Percentiles rank a stretch among this genome's conserved stretches.
Evolutionary conservation across 164 flowering plant species (phyloP).

Genomic region (Vitis rotundifolia): DNA sequence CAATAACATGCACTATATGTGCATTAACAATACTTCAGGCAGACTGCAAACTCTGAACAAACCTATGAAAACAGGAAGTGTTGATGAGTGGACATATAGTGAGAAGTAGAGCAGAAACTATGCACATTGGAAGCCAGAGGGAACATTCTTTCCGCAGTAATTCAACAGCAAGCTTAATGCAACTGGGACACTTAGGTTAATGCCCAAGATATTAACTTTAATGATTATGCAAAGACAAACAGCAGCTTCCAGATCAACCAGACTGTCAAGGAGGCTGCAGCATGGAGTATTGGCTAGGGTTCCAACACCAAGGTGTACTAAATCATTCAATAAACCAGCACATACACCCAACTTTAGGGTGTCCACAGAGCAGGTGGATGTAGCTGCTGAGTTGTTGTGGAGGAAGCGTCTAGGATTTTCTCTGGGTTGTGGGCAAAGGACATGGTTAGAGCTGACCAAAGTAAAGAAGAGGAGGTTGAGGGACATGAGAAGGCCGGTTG

Average conservation of each 20-base stretch:
- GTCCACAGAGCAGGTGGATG: conserved; percentile 25
- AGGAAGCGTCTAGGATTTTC: conserved; percentile 9
- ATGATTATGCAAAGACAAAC: conserved; percentile 34
- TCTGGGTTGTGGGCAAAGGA: conserved; percentile 11
- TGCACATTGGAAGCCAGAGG: conserved; percentile 27
- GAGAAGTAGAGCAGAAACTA: no score
- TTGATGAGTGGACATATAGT: no score
- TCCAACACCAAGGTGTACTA: conserved; percentile 22
- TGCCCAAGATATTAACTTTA: conserved; percentile 29
- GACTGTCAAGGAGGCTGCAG: conserved; percentile 21
- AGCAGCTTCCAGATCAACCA: conserved; percentile 34
- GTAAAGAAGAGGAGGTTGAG: conserved; percentile 30
- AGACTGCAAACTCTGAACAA: no score
- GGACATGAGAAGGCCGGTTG: conserved; percentile 21
- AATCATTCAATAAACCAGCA: conserved; percentile 19
- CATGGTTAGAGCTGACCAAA: conserved; percentile 20
- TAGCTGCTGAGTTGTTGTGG: conserved; percentile 5
- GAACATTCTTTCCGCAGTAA: conserved; percentile 24
- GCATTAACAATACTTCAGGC: no score
- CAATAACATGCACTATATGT: no score
- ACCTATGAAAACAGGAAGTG: no score
- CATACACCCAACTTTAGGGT: conserved; percentile 32
- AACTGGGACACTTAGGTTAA: conserved; percentile 24
- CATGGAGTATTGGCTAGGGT: conserved; percentile 24
- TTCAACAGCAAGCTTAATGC: conserved; percentile 31